Base-by-base conservation (phyloP, 2,329 filamentous ascomycete species). In the Aspergillus sp. region DNA sequence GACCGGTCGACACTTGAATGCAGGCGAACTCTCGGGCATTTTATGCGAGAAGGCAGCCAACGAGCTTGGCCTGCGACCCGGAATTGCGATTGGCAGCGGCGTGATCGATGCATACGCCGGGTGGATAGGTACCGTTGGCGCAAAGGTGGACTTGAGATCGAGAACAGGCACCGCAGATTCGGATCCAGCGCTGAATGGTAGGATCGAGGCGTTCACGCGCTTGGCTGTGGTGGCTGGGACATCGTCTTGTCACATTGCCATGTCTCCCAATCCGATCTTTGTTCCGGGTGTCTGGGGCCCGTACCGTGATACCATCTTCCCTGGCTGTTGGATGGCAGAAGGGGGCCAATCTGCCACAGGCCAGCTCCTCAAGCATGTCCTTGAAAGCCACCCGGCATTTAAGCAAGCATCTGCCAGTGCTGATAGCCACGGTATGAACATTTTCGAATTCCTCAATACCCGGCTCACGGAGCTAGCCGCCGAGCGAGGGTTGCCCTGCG, bases 61-160 rank as follows among this genome's bases (percentile, higher is more conserved):
- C 43, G 85, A 94, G 54, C 81, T 96, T 48, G 90, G 90, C 7
- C 79, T 96, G 1, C 83, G 82, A 5, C 75, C 83, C 12, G 89
- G 88, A 41, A 89, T 94, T 54, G 88, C 90, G n/a, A 84, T 96
- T 44, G 90, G 90, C 45, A 93, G 87, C 61, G 89, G 89, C 67
- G 90, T 96, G 56, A 96, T 96, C 61, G 90, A 96, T 65, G 90
- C 90, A 29, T 96, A 96, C 58, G 90, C 90, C 51, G 90, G 90
- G 53, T 96, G 90, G 90, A 90, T 96, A 56, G 90, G 90, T 51
- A 96, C 90, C 1, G 90, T 96, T 10, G 90, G 90, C 47, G 90
- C 90, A 48, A 94, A 94, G 67, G 86, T 95, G 57, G 79, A 88
- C 55, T 78, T 91, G 19, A 26, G 27, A 2, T 6, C 10, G 19